phyloP scores from a whole-genome alignment of 192 early-diverging fungal genomes.

The Coemansia sp. region DNA sequence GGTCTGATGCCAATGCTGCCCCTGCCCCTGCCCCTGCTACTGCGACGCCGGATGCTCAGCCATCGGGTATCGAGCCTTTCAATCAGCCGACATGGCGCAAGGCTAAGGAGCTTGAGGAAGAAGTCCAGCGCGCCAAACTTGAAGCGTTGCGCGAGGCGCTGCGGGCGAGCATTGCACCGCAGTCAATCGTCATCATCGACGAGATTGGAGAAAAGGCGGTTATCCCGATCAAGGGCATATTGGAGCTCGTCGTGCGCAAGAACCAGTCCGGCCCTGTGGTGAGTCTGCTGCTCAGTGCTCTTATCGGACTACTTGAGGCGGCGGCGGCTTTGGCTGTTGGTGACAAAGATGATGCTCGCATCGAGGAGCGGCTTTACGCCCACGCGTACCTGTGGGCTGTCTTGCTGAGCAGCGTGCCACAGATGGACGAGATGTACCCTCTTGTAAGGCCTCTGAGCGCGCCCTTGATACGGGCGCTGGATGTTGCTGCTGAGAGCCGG shows the following conservation, averaged over 20 bases:
- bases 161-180: slow-evolving; percentile 56
- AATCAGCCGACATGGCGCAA: slow-evolving; percentile 39
- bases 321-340: not conserved
- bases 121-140: slow-evolving; percentile 26
- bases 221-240: slow-evolving; percentile 30
- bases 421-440: slow-evolving; percentile 48
- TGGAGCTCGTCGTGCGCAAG: slow-evolving; percentile 49
- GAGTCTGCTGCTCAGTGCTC: slow-evolving; percentile 42
- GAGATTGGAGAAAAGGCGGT: slow-evolving; percentile 47
- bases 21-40: slow-evolving; percentile 63
- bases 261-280: slow-evolving; percentile 21
- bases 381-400: slow-evolving; percentile 55
- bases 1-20: slow-evolving; percentile 60
- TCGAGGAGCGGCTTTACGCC: slow-evolving; percentile 42
- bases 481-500: slow-evolving; percentile 26
- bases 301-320: slow-evolving; percentile 35
- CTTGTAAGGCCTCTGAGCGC: slow-evolving; percentile 14
- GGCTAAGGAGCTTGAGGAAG: slow-evolving; percentile 38
- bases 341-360: slow-evolving; percentile 4
- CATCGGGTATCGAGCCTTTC: slow-evolving; percentile 27
- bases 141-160: slow-evolving; percentile 56
- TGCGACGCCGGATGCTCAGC: slow-evolving; percentile 22
- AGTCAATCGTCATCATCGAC: slow-evolving; percentile 40
- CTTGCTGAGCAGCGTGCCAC: slow-evolving; percentile 33
- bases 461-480: slow-evolving; percentile 40